phyloP scores from a whole-genome alignment of 2,329 filamentous ascomycete genomes.

The Exophiala xenobiotica region DNA sequence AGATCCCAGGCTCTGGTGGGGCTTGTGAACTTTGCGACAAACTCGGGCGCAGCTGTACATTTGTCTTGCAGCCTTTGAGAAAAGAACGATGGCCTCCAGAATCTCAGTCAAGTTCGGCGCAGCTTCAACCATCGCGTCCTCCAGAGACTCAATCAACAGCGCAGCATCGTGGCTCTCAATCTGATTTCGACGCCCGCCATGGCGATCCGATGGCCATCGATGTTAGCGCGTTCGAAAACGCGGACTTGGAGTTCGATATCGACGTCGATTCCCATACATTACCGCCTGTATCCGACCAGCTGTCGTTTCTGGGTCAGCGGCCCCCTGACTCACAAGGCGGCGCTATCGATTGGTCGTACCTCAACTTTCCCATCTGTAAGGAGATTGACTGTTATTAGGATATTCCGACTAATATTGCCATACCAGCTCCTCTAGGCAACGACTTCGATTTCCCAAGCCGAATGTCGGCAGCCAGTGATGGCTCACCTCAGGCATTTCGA shows the following conservation, averaged over 20 bases:
- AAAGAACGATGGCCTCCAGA: constrained; percentile 8
- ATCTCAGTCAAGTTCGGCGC: constrained; percentile 2
- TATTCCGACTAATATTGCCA: constrained; percentile 2
- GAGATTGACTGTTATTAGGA: constrained; percentile 1
- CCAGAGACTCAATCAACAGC: constrained; percentile 3
- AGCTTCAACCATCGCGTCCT: constrained; percentile 3
- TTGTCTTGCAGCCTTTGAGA: constrained; percentile 14
- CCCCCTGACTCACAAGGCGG: constrained; percentile 2
- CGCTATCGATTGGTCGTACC: constrained; percentile 15
- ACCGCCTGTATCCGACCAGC: constrained; percentile 8
- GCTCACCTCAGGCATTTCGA: constrained; percentile 13
- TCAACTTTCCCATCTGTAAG: constrained; percentile 14
- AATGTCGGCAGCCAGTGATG: constrained; percentile 10
- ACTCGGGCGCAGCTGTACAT: constrained; percentile 13
- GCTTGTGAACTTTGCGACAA: constrained; percentile 15
- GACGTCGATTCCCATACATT: constrained; percentile 7
- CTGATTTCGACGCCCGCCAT: constrained; percentile 2
- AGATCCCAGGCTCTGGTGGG: constrained; percentile 8
- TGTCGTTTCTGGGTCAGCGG: constrained; percentile 6
- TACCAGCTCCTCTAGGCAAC: constrained; percentile 9
- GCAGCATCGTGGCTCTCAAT: constrained; percentile 7
- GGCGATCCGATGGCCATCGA: constrained; percentile 8
- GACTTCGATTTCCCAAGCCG: constrained; percentile 4
- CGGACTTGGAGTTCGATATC: constrained; percentile 4
- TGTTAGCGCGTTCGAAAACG: constrained; percentile 8